Evolutionary conservation across 2,329 filamentous ascomycete species (phyloP), one percentile per base, ranked within the genome.

Genomic region (Pestalotiopsis sp.): DNA sequence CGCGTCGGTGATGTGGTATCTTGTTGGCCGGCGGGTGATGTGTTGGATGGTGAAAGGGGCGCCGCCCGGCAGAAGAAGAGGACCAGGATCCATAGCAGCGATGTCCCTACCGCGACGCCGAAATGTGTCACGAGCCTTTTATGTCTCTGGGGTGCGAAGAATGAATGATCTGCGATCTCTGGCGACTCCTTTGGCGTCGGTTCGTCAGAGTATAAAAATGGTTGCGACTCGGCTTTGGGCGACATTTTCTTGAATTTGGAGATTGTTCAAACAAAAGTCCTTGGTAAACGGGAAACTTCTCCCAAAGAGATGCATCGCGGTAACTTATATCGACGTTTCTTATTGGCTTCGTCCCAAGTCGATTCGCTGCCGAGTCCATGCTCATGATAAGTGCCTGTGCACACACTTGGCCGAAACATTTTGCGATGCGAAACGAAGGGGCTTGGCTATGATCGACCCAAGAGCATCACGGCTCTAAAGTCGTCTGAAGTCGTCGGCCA

Each of bases 61-160:
- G 31, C 3, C 3, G 25, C n/a, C 4, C 5, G 6, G n/a, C 61
- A 25, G 31, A 69, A 57, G 3, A 73, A 68, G 23, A 75, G 65
- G 4, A 73, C 36, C 2, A 75, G 20, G 13, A 71, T 25, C 72
- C 73, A 75, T 31, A 75, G 66, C 11, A 75, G 57, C 3, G 74
- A 75, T 11, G 72, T 75, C n/a, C 64, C 67, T 7, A 74, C 60
- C 31, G 71, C 69, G 5, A 74, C 72, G 4, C 69, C 63, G 23
- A 69, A 57, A 41, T 74, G 70, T 6, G 73, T 65, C 7, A 66
- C 4, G 5, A 68, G 27, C 1, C 27, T 6, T 7, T 25, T 13
- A 4, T 36, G 31, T 14, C 59, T 13, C 11, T 45, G 25, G 45
- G 66, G 7, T n/a, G 31, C 13, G 41, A 57, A 4, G 59, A 56